Evolutionary conservation across 2,329 filamentous ascomycete species (phyloP).

Genomic region (Hypoxylon sp.): DNA sequence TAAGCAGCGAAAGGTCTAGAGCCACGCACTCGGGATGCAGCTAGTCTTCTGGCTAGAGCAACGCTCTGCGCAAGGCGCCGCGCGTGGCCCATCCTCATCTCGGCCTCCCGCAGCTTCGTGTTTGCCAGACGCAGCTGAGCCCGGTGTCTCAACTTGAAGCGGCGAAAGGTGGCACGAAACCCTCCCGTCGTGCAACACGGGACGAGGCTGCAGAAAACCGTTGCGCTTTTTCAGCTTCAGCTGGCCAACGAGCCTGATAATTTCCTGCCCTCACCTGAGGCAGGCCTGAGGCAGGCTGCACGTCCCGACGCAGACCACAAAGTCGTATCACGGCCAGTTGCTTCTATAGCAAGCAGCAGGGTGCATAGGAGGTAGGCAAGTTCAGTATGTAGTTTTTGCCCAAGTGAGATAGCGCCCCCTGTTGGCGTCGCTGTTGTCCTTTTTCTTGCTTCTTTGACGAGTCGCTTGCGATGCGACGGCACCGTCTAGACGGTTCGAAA

Average conservation of each 20-base stretch:
- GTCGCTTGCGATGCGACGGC: too few species aligned
- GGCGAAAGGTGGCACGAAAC: constrained; percentile 7
- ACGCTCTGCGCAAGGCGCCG: constrained; percentile 5
- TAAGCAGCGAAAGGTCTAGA: too few species aligned
- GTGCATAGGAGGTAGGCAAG: too few species aligned
- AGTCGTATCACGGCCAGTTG: too few species aligned
- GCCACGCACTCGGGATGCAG: constrained; percentile 10
- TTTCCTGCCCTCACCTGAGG: constrained; percentile 1
- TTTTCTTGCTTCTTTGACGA: not conserved
- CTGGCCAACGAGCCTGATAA: constrained; percentile 2
- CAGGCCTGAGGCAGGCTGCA: too few species aligned
- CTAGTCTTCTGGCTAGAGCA: constrained; percentile 18
- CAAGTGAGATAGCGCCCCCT: constrained; percentile 10
- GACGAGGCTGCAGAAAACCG: constrained; percentile 14
- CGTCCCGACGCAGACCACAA: constrained; percentile 14
- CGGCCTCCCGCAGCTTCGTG: constrained; percentile 20
- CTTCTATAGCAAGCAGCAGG: too few species aligned
- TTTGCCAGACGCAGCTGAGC: constrained; percentile 20
- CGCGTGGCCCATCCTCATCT: constrained; percentile 35
- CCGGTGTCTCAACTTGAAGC: constrained; percentile 26
- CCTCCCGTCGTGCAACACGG: not conserved
- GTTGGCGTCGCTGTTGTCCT: constrained; percentile 2
- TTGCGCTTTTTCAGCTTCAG: not conserved
- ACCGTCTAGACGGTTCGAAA: constrained; percentile 2
- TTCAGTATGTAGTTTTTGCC: too few species aligned